Evolutionary conservation across 768 basidiomycete species (phyloP).

Genomic region (Mycena rosella): DNA sequence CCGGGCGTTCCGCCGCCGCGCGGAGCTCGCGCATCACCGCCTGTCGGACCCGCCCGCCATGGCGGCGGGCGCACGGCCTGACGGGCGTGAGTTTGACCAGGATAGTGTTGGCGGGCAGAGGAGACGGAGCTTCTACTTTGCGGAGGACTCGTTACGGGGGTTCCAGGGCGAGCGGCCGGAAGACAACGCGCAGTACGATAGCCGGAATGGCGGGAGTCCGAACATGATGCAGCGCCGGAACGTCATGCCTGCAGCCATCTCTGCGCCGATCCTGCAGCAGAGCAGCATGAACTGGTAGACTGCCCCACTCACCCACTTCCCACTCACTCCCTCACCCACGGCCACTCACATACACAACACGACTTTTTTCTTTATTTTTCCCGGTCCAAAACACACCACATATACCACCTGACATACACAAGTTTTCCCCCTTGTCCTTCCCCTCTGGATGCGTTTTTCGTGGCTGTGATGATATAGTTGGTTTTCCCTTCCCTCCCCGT

Average conservation of each 20-base stretch:
- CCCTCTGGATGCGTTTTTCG: slow-evolving; percentile 30
- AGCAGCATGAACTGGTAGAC: slow-evolving; percentile 91
- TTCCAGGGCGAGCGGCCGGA: slow-evolving; percentile 56
- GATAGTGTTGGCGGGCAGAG: slow-evolving; percentile 81
- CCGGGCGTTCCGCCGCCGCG: slow-evolving; percentile 74
- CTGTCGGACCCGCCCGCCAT: slow-evolving; percentile 67
- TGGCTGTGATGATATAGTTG: slow-evolving; percentile 18
- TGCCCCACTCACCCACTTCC: neutral
- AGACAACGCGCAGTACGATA: slow-evolving; percentile 47
- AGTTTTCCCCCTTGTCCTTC: too few relatives aligned
- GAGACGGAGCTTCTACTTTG: slow-evolving; percentile 86
- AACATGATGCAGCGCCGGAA: slow-evolving; percentile 70
- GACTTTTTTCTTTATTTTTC: too few relatives aligned
- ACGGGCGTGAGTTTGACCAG: slow-evolving; percentile 82
- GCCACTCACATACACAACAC: too few relatives aligned
- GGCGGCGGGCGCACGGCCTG: slow-evolving; percentile 62
- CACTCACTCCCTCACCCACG: neutral
- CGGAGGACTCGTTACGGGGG: slow-evolving; percentile 84
- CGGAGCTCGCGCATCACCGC: slow-evolving; percentile 78
- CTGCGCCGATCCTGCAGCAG: slow-evolving; percentile 81
- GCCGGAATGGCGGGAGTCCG: slow-evolving; percentile 42
- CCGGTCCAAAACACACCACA: slow-evolving; percentile 27
- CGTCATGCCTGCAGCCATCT: slow-evolving; percentile 73
- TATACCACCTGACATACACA: slow-evolving; percentile 24
- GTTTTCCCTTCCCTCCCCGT: neutral